phyloP scores from a whole-genome alignment of 2,329 filamentous ascomycete species.

The Penicillium sp. region DNA sequence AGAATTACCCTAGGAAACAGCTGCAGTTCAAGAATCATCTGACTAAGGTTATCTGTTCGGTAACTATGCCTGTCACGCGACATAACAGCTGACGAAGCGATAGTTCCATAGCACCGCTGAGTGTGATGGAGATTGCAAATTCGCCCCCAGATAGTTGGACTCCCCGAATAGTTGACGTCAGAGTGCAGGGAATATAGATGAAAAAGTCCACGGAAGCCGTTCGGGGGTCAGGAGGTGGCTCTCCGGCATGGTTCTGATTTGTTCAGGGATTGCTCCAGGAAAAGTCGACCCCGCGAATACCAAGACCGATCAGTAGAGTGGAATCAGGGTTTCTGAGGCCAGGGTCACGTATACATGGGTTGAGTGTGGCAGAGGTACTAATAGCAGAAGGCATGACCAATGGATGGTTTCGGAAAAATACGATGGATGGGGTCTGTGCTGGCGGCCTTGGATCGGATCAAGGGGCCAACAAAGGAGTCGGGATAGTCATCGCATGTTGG shows the following conservation, averaged over 20 bases:
- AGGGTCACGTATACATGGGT: too few relatives aligned
- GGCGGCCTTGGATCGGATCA: background rate
- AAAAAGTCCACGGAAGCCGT: background rate
- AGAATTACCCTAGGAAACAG: too few relatives aligned
- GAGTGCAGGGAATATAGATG: conserved; percentile 3
- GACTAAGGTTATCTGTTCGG: too few relatives aligned
- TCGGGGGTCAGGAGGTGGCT: background rate
- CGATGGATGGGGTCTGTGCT: background rate
- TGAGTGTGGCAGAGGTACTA: background rate
- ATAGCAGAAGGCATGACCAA: background rate
- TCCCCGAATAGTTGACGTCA: background rate
- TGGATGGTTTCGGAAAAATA: background rate
- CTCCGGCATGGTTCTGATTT: too few relatives aligned
- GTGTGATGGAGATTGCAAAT: background rate
- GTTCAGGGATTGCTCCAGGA: background rate
- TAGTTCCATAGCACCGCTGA: background rate
- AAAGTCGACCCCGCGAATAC: too few relatives aligned
- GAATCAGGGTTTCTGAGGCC: too few relatives aligned
- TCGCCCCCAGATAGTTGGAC: background rate
- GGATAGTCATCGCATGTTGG: too few relatives aligned
- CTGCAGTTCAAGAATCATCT: too few relatives aligned
- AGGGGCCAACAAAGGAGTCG: background rate
- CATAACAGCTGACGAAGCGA: background rate
- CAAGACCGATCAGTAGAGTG: too few relatives aligned
- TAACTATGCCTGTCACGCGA: background rate